Evolutionary conservation across 2,329 filamentous ascomycete species (phyloP).

Genomic region (Venturia pyrina): DNA sequence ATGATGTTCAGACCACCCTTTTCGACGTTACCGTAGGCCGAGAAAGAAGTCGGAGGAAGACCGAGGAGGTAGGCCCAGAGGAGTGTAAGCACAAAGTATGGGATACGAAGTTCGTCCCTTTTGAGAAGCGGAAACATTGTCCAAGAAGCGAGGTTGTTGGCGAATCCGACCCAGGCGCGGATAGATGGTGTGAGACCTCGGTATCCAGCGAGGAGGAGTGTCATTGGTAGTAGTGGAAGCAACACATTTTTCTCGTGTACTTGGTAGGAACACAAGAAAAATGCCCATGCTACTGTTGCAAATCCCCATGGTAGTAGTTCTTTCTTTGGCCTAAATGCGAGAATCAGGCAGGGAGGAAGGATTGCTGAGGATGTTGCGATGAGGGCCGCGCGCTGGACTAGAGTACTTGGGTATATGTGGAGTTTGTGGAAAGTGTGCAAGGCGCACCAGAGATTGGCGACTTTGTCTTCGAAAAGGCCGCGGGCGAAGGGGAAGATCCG

Average conservation of each 20-base stretch:
- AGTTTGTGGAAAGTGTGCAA: conserved; percentile 86
- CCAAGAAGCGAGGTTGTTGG: conserved; percentile 81
- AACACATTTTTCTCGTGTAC: conserved; percentile 97
- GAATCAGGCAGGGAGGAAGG: conserved; percentile 63
- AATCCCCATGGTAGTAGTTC: conserved; percentile 70
- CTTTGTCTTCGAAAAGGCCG: conserved; percentile 97
- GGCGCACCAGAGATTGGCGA: conserved; percentile 96
- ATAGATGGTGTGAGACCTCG: conserved; percentile 66
- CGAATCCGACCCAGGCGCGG: conserved; percentile 90
- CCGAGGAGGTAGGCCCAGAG: conserved; percentile 90
- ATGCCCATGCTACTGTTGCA: conserved; percentile 82
- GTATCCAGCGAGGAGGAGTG: conserved; percentile 67
- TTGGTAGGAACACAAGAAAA: conserved; percentile 96
- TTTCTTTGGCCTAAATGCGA: conserved; percentile 70
- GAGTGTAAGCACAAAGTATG: conserved; percentile 74
- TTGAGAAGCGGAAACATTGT: conserved; percentile 88
- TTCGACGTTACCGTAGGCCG: conserved; percentile 48
- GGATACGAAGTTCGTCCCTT: conserved; percentile 72
- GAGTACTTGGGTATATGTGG: conserved; percentile 55
- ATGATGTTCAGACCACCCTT: conserved; percentile 40
- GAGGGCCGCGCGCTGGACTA: conserved; percentile 70
- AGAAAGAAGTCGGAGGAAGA: conserved; percentile 66
- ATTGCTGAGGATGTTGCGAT: conserved; percentile 67
- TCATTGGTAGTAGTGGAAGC: conserved; percentile 88
- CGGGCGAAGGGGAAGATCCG: conserved; percentile 93